Evolutionary conservation across 2,329 filamentous ascomycete species (phyloP).

Genomic region (Madurella fahalii): DNA sequence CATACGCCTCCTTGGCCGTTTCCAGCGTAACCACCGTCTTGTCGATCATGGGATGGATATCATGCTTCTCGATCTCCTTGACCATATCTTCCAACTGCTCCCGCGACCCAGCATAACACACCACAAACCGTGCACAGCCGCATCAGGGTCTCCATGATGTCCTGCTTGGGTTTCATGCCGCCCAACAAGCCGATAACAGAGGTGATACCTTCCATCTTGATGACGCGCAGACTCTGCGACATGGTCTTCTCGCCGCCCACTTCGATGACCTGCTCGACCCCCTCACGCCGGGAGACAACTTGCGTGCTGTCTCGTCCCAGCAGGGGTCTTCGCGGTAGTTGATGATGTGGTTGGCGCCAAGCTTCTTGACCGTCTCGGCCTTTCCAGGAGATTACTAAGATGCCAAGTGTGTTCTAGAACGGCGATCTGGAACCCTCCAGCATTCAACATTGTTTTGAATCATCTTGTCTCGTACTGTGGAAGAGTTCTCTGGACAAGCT

Average conservation of each 20-base stretch:
- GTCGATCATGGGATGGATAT: constrained; percentile 41
- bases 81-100: constrained; percentile 42
- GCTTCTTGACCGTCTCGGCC: constrained; percentile 43
- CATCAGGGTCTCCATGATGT: constrained; percentile 48
- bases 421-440: too few species aligned
- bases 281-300: constrained; percentile 42
- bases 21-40: constrained; percentile 37
- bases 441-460: too few species aligned
- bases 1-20: constrained; percentile 42
- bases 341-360: constrained; percentile 53
- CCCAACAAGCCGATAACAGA: constrained; percentile 41
- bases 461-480: too few species aligned
- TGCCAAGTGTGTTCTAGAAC: too few species aligned
- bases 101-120: constrained; percentile 39
- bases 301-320: constrained; percentile 52
- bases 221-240: constrained; percentile 34
- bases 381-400: too few species aligned
- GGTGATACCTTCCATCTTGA: constrained; percentile 33
- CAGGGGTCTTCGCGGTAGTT: constrained; percentile 50
- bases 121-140: constrained; percentile 39
- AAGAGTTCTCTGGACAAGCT: too few species aligned
- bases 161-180: constrained; percentile 42
- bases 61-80: constrained; percentile 38
- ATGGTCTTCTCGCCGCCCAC: constrained; percentile 52
- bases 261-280: constrained; percentile 53